phyloP scores from a whole-genome alignment of 2,329 filamentous ascomycete genomes.

The Myriosclerotinia duriaeana region DNA sequence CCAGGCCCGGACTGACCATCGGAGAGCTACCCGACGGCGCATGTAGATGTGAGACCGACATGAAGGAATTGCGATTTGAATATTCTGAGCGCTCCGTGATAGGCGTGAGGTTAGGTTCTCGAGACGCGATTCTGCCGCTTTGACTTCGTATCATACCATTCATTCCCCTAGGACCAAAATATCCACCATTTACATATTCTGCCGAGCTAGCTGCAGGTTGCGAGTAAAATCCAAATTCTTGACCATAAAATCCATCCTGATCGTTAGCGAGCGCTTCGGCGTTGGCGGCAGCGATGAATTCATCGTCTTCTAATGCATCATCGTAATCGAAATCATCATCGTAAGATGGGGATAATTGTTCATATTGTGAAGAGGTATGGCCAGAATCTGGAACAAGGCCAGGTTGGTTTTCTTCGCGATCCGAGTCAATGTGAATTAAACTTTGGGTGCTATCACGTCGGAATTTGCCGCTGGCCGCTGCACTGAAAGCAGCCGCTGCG shows the following conservation, averaged over 20 bases:
- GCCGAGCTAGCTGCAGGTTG: conserved; percentile 48
- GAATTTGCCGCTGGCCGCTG: conserved; percentile 74
- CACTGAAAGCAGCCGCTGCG: conserved; percentile 75
- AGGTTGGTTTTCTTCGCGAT: conserved; percentile 39
- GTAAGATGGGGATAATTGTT: conserved; percentile 40
- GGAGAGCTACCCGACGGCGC: conserved; percentile 35
- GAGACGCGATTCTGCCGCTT: conserved; percentile 71
- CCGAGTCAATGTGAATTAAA: conserved; percentile 32
- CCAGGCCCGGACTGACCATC: conserved; percentile 69
- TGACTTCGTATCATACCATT: conserved; percentile 60
- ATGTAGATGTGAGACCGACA: conserved; percentile 51
- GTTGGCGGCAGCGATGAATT: conserved; percentile 92
- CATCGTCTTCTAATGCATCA: conserved; percentile 76
- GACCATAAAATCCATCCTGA: conserved; percentile 89
- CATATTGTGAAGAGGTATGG: conserved; percentile 39
- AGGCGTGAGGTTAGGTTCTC: conserved; percentile 89
- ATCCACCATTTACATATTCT: conserved; percentile 75
- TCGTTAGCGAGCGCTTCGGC: conserved; percentile 91
- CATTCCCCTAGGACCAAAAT: conserved; percentile 75
- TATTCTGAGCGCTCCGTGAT: conserved; percentile 97
- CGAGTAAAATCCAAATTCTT: conserved; percentile 96
- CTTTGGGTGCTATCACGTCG: conserved; percentile 49
- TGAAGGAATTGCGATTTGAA: conserved; percentile 86
- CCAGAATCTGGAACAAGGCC: conserved; percentile 46
- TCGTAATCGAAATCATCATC: conserved; percentile 54